Evolutionary conservation across 1,284 basidiomycete species (phyloP).

Genomic region (Tremellales sp.): DNA sequence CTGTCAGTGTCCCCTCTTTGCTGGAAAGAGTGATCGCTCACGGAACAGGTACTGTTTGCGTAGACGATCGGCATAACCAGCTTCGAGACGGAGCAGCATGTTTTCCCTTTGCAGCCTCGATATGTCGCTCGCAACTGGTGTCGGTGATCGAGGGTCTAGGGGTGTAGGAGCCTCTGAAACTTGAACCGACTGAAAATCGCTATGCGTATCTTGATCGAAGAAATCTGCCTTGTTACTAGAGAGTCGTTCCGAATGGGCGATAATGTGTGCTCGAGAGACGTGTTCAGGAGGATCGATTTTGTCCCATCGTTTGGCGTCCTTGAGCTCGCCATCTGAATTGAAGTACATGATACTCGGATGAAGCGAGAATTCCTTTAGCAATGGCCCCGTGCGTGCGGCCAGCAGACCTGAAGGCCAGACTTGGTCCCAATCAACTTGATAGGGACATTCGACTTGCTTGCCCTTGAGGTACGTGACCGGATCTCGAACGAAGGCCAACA

Average conservation of each 20-base stretch:
- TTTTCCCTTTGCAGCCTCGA: constrained; percentile 24
- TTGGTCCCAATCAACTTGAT: constrained; percentile 35
- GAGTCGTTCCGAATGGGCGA: constrained; percentile 34
- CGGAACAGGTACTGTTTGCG: constrained; percentile 39
- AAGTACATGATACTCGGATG: constrained; percentile 39
- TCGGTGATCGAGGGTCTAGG: background rate
- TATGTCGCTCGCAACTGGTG: background rate
- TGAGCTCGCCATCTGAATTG: constrained; percentile 39
- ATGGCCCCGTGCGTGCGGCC: constrained; percentile 26
- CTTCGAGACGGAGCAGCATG: constrained; percentile 36
- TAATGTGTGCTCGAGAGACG: constrained; percentile 32
- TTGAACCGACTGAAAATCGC: background rate
- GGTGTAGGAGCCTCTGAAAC: constrained; percentile 5
- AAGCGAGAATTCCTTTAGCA: constrained; percentile 39
- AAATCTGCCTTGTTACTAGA: constrained; percentile 7
- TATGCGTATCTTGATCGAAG: constrained; percentile 9
- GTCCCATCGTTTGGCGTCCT: constrained; percentile 40
- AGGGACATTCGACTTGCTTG: constrained; percentile 29
- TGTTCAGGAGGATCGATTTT: constrained; percentile 40
- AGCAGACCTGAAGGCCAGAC: constrained; percentile 34
- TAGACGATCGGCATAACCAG: constrained; percentile 27
- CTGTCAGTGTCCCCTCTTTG: too few species aligned
- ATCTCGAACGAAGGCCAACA: constrained; percentile 42
- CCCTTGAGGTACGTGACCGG: constrained; percentile 31
- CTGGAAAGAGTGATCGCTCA: too few species aligned